These are phyloP conservation scores for Canavalia ensiformis DNA, from an alignment of 306 rosid genomes.

Conservation along the genomic window DNA sequence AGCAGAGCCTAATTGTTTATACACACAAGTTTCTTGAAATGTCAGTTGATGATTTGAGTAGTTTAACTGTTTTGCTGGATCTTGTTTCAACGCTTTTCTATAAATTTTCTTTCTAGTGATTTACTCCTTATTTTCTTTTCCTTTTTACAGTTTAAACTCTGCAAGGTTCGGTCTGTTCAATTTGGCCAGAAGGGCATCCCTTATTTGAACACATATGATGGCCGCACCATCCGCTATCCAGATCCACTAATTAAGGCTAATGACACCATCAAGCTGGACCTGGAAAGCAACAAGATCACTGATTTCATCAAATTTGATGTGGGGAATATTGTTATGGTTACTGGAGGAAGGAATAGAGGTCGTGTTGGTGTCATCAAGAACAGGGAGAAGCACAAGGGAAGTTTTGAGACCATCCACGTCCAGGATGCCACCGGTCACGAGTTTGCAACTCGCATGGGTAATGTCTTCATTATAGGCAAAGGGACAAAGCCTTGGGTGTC, in stretches of 20 bases:
- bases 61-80: neutral
- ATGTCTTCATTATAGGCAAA: constrained; percentile 70
- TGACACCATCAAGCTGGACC: constrained; percentile 83
- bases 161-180: constrained; percentile 74
- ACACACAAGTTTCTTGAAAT: neutral
- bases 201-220: constrained; percentile 69
- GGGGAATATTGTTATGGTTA: constrained; percentile 83
- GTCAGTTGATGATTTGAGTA: neutral
- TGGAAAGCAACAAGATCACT: constrained; percentile 68
- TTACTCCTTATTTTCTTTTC: neutral
- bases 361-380: constrained; percentile 80
- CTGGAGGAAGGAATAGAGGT: constrained; percentile 80
- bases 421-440: constrained; percentile 80
- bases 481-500: constrained; percentile 73
- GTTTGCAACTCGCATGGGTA: constrained; percentile 69
- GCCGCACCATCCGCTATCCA: constrained; percentile 33
- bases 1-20: neutral
- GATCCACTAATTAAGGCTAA: constrained; percentile 82
- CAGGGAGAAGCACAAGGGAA: constrained; percentile 79
- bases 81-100: neutral
- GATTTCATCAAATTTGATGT: constrained; percentile 81
- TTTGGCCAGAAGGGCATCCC: constrained; percentile 83
- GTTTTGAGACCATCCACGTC: constrained; percentile 44
- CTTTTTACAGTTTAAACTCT: constrained; percentile 63
- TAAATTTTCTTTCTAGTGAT: neutral